A percentile compares a stretch with the other conserved stretches of the same genome.
These are phyloP conservation scores for Priceomyces medius DNA, from an alignment of 805 yeast genomes.

Conservation along the genomic window DNA sequence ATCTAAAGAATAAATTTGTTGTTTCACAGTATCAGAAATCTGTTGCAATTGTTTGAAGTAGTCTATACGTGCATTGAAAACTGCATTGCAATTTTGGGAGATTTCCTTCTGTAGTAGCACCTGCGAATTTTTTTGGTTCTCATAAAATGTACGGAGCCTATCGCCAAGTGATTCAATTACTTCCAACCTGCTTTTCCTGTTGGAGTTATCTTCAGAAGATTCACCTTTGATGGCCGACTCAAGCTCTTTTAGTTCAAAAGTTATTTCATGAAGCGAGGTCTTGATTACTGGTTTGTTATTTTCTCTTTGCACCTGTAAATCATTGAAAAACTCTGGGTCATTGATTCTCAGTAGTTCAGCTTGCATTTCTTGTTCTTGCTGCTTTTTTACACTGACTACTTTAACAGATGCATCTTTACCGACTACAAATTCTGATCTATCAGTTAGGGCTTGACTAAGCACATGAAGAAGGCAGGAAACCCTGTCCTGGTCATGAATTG, in stretches of 20 bases:
- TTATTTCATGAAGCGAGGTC: slow-evolving; percentile 33
- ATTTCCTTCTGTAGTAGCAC: slow-evolving; percentile 45
- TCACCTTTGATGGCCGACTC: slow-evolving; percentile 25
- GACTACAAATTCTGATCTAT: slow-evolving; percentile 38
- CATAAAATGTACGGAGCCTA: slow-evolving; percentile 32
- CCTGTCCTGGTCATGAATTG: slow-evolving; percentile 73
- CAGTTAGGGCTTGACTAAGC: slow-evolving; percentile 36
- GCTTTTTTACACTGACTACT: slow-evolving; percentile 15
- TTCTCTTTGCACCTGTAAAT: slow-evolving; percentile 19
- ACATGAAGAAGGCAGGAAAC: slow-evolving; percentile 59
- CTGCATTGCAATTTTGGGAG: slow-evolving; percentile 53
- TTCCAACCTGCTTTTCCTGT: slow-evolving; percentile 18
- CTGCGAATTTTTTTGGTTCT: slow-evolving; percentile 43
- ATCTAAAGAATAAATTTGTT: slow-evolving; percentile 18
- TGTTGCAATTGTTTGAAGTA: slow-evolving; percentile 84
- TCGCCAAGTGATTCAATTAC: slow-evolving; percentile 19
- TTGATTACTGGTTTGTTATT: slow-evolving; percentile 31
- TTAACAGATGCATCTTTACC: slow-evolving; percentile 31
- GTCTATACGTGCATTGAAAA: slow-evolving; percentile 76
- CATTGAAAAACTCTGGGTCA: slow-evolving; percentile 25
- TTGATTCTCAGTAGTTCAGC: slow-evolving; percentile 24
- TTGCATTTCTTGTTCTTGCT: slow-evolving; percentile 21
- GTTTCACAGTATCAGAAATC: slow-evolving; percentile 77
- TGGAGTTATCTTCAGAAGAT: slow-evolving; percentile 11
- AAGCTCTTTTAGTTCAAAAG: slow-evolving; percentile 25